Conservation (phyloP, 495 filamentous ascomycete genomes). For the Aspergillus campestris region DNA sequence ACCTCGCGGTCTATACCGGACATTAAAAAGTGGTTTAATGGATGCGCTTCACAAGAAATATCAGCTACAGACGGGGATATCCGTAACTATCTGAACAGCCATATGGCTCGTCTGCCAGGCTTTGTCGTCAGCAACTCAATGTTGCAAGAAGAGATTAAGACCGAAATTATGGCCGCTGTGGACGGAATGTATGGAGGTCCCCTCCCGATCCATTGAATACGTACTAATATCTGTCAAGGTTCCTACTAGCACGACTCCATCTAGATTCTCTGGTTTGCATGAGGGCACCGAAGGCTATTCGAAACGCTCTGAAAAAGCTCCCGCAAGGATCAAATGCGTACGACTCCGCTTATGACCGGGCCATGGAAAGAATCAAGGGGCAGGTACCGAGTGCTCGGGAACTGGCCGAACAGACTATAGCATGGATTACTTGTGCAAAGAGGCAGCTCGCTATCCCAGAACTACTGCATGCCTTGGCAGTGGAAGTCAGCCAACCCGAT, state of each 20-base stretch:
- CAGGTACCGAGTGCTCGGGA: conserved; percentile 19
- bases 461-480: conserved; percentile 40
- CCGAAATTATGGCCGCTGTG: conserved; percentile 15
- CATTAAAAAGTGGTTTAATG: conserved; percentile 4
- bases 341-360: conserved; percentile 31
- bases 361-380: conserved; percentile 36
- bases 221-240: conserved; percentile 23
- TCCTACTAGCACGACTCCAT: conserved; percentile 45
- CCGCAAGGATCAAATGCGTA: conserved; percentile 7
- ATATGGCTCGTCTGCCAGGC: conserved; percentile 12
- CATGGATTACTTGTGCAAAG: conserved; percentile 40
- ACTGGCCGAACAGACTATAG: conserved; percentile 28
- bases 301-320: conserved; percentile 22
- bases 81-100: background rate
- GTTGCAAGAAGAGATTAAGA: conserved; percentile 21
- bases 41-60: conserved; percentile 3
- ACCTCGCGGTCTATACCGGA: conserved; percentile 16
- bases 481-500: conserved; percentile 14
- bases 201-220: conserved; percentile 1
- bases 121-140: conserved; percentile 7
- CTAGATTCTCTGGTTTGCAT: conserved; percentile 34
- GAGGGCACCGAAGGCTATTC: conserved; percentile 18
- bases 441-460: conserved; percentile 31
- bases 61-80: conserved; percentile 2
- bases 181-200: conserved; percentile 31